These are phyloP conservation scores for Brassica rapa DNA, from an alignment of 345 rosid genomes.

Conservation along the genomic window DNA sequence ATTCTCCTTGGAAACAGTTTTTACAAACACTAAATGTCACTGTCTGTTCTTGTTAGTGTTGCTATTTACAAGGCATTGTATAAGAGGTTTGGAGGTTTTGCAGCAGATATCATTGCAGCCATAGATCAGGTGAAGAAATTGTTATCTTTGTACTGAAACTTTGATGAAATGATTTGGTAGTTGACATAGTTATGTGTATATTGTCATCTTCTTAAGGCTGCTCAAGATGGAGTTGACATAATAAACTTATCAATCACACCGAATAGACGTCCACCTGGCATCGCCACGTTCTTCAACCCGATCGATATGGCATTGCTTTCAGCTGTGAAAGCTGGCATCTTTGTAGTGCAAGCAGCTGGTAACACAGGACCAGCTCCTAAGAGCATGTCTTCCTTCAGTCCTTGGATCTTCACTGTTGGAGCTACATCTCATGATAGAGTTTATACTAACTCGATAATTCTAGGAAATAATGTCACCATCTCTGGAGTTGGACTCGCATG, in stretches of 20 bases:
- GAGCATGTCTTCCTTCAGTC: slow-evolving; percentile 94
- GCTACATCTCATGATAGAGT: slow-evolving; percentile 91
- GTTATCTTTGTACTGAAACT: neutral
- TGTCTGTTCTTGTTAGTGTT: slow-evolving; percentile 56
- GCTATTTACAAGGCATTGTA: slow-evolving; percentile 95
- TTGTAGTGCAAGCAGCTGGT: slow-evolving; percentile 99
- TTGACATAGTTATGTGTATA: slow-evolving; percentile 5
- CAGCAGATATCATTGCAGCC: slow-evolving; percentile 98
- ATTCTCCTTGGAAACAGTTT: neutral
- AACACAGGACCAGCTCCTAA: slow-evolving; percentile 97
- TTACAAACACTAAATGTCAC: neutral
- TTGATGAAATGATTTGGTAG: neutral
- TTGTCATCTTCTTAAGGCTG: slow-evolving; percentile 56
- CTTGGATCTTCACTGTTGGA: slow-evolving; percentile 96
- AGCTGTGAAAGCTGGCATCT: slow-evolving; percentile 91
- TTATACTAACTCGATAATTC: slow-evolving; percentile 71
- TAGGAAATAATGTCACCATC: slow-evolving; percentile 78
- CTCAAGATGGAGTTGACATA: slow-evolving; percentile 96
- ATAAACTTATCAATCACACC: slow-evolving; percentile 94
- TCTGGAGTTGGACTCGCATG: slow-evolving; percentile 96
- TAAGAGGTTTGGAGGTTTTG: slow-evolving; percentile 94
- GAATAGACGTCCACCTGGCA: slow-evolving; percentile 90
- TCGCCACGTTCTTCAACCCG: slow-evolving; percentile 93
- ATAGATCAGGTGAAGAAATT: slow-evolving; percentile 76
- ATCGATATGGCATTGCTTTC: slow-evolving; percentile 96